Evolutionary conservation across 2,329 filamentous ascomycete species (phyloP).

Genomic region (Penicillium brasilianum): DNA sequence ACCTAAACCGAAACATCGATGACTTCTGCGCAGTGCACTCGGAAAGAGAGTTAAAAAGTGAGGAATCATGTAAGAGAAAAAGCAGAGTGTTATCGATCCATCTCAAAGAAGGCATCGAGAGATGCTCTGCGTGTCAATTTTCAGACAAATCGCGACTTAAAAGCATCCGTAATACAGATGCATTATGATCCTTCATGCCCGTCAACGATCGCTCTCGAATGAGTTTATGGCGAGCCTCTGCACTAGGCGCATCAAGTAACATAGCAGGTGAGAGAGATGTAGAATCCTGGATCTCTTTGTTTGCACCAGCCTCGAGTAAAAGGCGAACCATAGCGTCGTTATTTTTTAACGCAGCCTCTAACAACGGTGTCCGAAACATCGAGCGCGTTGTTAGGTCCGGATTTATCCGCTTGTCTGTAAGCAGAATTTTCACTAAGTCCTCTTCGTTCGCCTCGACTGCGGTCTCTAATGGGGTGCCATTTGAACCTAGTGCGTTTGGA

Average conservation of each 20-base stretch:
- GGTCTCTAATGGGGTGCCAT: not conserved
- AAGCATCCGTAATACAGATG: not conserved
- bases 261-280: conserved; percentile 5
- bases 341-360: conserved; percentile 4
- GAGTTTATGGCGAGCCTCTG: conserved; percentile 3
- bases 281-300: conserved; percentile 7
- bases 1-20: not conserved
- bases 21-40: not conserved
- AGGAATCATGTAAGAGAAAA: not conserved
- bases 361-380: not conserved
- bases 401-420: not conserved
- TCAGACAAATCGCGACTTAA: not conserved
- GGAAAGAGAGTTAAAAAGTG: not conserved
- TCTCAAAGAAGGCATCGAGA: not conserved
- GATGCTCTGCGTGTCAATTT: not conserved
- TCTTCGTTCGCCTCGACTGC: not conserved
- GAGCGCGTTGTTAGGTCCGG: not conserved
- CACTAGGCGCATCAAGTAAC: conserved; percentile 10
- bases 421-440: not conserved
- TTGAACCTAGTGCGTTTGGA: not conserved
- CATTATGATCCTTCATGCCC: not conserved
- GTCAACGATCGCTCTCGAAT: not conserved
- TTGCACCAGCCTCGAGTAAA: conserved; percentile 6
- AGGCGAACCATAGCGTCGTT: not conserved
- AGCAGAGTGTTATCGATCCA: not conserved